Evolutionary conservation across 2,329 filamentous ascomycete genomes (phyloP), one percentile per base, ranked within the genome.

Genomic region (Huntiella bhutanensis): DNA sequence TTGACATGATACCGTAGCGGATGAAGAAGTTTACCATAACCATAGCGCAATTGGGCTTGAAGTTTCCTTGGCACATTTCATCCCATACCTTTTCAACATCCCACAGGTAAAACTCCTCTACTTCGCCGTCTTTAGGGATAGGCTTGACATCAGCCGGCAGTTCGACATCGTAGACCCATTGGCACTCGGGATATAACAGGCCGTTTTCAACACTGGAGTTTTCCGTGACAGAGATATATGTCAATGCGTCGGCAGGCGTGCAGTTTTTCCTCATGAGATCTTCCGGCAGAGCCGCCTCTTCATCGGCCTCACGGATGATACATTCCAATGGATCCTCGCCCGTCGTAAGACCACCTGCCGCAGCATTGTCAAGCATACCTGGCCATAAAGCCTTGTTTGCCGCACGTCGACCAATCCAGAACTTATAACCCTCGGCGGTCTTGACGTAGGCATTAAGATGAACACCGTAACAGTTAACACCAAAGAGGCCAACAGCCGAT

Each of bases 361-460:
- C 91, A 1, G 86, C 86, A 60, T 96, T 98, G 61, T 98, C 91
- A 53, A 98, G 68, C 72, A 95, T 87, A n/a, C 81, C 73, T 0
- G 81, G 80, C 57, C 88, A 98, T 0, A 86, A 95, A 53, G 82
- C 75, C 66, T 96, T 98, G 49, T 67, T 73, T 43, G 67, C 68
- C 10, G 86, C 74, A 7, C 91, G 71, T 40, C 78, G 72, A 3
- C 91, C 82, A 1, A 93, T 74, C 88, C 91, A 96, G 36, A 98
- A 68, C 56, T 76, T 79, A 39, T 93, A 62, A 35, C 59, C 61
- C 4, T 58, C 57, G 12, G 53, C 48, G 3, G 55, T 48, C 17
- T 41, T 60, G 17, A 80, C 70, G 55, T 82, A 93, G 4, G 74
- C 82, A 22, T 75, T 82, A 72, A 92, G 75, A 59, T 94, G 82